Conservation (phyloP, 2,329 filamentous ascomycete genomes). For the Fusarium musae region DNA sequence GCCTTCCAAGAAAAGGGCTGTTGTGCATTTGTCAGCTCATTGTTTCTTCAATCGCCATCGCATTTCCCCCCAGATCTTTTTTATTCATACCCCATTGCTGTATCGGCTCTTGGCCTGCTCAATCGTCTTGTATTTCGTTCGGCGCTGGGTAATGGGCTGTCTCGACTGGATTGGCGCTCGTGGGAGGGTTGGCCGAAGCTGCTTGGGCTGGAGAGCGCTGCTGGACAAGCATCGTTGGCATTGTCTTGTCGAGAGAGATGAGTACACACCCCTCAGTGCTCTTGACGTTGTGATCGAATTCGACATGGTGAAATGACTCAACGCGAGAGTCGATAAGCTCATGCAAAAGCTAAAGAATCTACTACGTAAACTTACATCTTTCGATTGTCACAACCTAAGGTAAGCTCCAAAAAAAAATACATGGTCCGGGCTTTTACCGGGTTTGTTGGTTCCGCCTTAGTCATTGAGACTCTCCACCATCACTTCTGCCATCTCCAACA, state of each 20-base stretch:
- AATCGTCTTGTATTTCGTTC: conserved; percentile 62
- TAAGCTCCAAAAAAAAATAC: conserved; percentile 40
- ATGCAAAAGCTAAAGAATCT: conserved; percentile 35
- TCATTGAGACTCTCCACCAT: conserved; percentile 31
- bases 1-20: conserved; percentile 95
- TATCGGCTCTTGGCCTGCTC: conserved; percentile 70
- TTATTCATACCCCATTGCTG: conserved; percentile 61
- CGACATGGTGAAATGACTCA: conserved; percentile 51
- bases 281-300: conserved; percentile 51
- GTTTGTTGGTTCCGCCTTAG: conserved; percentile 29
- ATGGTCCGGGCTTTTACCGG: conserved; percentile 43
- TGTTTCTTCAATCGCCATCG: neutral
- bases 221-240: conserved; percentile 57
- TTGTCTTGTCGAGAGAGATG: conserved; percentile 49
- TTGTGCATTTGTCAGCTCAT: conserved; percentile 42
- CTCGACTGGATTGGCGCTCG: conserved; percentile 47
- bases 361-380: conserved; percentile 43
- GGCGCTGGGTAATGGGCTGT: conserved; percentile 52
- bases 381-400: conserved; percentile 34
- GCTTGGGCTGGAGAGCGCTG: conserved; percentile 50
- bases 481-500: conserved; percentile 4
- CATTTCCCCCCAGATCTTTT: neutral
- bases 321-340: conserved; percentile 18
- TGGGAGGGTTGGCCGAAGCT: conserved; percentile 49
- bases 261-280: conserved; percentile 49